Percentiles rank a stretch among this genome's conserved stretches.
These are phyloP conservation scores for Besnoitia besnoiti DNA, from an alignment of 169 alveolate genomes.

Conservation along the genomic window DNA sequence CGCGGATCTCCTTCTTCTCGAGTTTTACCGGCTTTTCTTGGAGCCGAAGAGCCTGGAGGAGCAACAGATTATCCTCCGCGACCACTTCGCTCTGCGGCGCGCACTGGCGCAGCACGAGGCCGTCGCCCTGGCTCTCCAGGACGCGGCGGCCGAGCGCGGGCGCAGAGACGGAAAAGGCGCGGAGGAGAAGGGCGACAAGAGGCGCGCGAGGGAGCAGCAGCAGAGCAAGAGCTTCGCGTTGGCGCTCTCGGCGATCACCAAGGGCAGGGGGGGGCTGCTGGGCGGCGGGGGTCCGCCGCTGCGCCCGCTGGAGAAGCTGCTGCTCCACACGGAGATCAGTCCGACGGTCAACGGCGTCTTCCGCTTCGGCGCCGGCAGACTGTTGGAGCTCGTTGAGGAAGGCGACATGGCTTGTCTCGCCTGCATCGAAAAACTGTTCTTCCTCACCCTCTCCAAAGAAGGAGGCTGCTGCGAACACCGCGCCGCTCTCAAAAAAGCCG, in stretches of 20 bases:
- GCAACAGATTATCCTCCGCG: constrained; percentile 29
- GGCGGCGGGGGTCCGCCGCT: not conserved
- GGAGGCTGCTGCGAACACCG: not conserved
- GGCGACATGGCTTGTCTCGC: constrained; percentile 6
- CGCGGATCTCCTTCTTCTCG: not conserved
- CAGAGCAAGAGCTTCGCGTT: not conserved
- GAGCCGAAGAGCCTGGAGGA: constrained; percentile 27
- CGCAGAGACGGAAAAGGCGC: not conserved
- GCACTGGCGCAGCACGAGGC: constrained; percentile 18
- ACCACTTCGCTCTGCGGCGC: constrained; percentile 22
- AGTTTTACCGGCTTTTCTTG: constrained; percentile 34
- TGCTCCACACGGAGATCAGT: not conserved
- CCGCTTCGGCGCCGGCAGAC: constrained; percentile 36
- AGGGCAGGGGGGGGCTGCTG: not conserved
- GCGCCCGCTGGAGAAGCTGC: not conserved
- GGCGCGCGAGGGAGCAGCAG: not conserved
- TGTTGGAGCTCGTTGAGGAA: constrained; percentile 21
- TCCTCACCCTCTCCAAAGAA: not conserved
- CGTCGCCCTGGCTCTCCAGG: no score
- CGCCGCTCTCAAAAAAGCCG: constrained; percentile 1
- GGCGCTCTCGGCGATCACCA: not conserved
- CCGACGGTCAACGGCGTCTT: not conserved
- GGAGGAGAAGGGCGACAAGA: not conserved
- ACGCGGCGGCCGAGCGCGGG: not conserved
- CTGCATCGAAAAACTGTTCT: constrained; percentile 31